A percentile compares a stretch with the other conserved stretches of the same genome.
These are phyloP conservation scores for Fusarium longipes DNA, from an alignment of 2,329 filamentous ascomycete genomes.

Conservation along the genomic window DNA sequence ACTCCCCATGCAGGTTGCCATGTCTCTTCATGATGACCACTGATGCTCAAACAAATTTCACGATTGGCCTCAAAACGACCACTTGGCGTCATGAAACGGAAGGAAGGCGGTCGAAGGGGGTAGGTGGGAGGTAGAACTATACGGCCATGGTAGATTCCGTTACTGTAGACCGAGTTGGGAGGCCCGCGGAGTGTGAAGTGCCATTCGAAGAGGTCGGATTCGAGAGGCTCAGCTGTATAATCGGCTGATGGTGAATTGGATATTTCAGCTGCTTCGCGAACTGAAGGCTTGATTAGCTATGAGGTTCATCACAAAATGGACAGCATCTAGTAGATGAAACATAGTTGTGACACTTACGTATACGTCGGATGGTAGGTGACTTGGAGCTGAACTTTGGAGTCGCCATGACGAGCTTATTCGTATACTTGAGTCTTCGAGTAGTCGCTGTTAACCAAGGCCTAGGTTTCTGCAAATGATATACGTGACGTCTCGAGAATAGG, in stretches of 20 bases:
- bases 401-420: conserved; percentile 49
- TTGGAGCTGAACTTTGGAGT: conserved; percentile 72
- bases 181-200: conserved; percentile 97
- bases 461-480: not conserved
- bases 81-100: conserved; percentile 92
- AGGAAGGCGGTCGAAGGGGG: conserved; percentile 91
- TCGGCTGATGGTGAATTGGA: conserved; percentile 82
- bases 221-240: conserved; percentile 86
- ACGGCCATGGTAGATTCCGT: conserved; percentile 93
- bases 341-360: conserved; percentile 65
- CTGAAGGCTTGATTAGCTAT: conserved; percentile 45
- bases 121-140: conserved; percentile 92
- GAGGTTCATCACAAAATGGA: not conserved
- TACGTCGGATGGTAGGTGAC: conserved; percentile 86
- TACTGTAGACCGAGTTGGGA: conserved; percentile 80
- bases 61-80: conserved; percentile 96
- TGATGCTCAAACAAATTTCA: conserved; percentile 95
- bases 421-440: not conserved
- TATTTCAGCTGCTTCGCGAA: conserved; percentile 92
- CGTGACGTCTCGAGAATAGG: not conserved
- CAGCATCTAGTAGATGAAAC: not conserved
- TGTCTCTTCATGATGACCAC: conserved; percentile 95
- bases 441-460: not conserved
- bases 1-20: conserved; percentile 99
- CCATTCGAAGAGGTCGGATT: conserved; percentile 96